Base-by-base conservation (phyloP, 768 basidiomycete genomes). In the Boletus sensibilis region DNA sequence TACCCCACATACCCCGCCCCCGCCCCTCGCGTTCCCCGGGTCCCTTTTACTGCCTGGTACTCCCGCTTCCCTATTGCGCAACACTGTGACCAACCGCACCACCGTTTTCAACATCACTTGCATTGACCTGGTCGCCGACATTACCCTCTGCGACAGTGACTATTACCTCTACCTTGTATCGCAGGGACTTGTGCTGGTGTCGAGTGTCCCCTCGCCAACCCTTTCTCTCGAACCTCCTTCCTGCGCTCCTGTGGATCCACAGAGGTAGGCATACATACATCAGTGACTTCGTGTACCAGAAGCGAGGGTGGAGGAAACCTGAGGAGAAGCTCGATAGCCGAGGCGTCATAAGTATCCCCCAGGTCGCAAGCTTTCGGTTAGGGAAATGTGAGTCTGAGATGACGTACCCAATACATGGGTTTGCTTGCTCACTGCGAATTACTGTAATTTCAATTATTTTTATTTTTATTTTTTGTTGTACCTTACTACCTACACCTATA, bases 231-330 rank as follows among this genome's bases (percentile, higher is more conserved):
- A 35, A 84, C 74, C 52, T 71, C 75, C 27, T 74, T 74, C 51
- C 79, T 76, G 51, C 68, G 78, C 31, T 80, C 72, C 34, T 72
- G 75, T 10, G 75, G 72, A 67, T 86, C 85, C 52, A 88, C 78
- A 46, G 75, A 63, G 2, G 56, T 65, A 0, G 88, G 85, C 37
- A 94, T 82, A 60, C 79, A 80, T 0, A 87, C 84, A 64, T 94
- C 91, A 2, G 90, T 92, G 1, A 87, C 84, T 72, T 94, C 92
- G 69, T 94, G 93, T n/a, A 94, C 76, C 20, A 94, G 78, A n/a
- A 94, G 76, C 29, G 85, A 82, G 23, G 81, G 78, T 4, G 79
- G 66, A 44, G 82, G 76, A 27, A 72, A 66, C 43, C 62, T 62
- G 68, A 81, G 82, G 23, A 90, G 78, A 11, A 83, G 82, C n/a